Evolutionary conservation across 2,329 filamentous ascomycete genomes (phyloP).

Genomic region (Drechslerella stenobrocha): DNA sequence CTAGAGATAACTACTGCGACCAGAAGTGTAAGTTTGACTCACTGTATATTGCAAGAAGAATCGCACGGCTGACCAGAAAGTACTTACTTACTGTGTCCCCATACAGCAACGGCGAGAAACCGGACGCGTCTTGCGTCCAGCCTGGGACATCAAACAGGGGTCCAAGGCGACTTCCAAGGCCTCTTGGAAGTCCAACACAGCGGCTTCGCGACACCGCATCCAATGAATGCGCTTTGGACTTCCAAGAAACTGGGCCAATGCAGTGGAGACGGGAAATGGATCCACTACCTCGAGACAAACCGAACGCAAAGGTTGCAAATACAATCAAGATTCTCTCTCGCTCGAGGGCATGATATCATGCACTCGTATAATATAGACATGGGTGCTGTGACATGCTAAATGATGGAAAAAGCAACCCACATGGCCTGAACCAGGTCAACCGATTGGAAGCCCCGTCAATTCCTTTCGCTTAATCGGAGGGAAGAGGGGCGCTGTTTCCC

Average conservation of each 20-base stretch:
- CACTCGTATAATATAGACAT: too few relatives aligned
- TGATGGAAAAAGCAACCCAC: neutral
- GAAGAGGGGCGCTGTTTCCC: neutral
- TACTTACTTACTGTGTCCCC: too few relatives aligned
- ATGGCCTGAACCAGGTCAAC: neutral
- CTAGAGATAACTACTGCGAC: slow-evolving; percentile 1
- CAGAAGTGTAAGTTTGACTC: slow-evolving; percentile 20
- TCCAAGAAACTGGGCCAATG: too few relatives aligned
- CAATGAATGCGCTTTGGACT: too few relatives aligned
- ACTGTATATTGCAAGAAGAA: slow-evolving; percentile 34
- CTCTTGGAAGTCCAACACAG: slow-evolving; percentile 4
- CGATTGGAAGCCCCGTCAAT: neutral
- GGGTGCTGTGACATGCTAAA: too few relatives aligned
- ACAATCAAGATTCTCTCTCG: neutral
- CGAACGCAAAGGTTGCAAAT: neutral
- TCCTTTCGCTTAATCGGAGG: neutral
- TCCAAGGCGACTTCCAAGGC: slow-evolving; percentile 45
- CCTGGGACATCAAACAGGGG: slow-evolving; percentile 7
- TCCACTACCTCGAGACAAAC: too few relatives aligned
- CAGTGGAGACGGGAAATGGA: too few relatives aligned
- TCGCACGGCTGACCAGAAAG: slow-evolving; percentile 39
- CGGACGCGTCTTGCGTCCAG: neutral
- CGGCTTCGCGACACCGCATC: too few relatives aligned
- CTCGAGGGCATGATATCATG: slow-evolving; percentile 1
- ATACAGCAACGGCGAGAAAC: neutral